Evolutionary conservation across 306 rosid species (phyloP), one percentile per base, ranked within the genome.

Genomic region (Trifolium dubium): DNA sequence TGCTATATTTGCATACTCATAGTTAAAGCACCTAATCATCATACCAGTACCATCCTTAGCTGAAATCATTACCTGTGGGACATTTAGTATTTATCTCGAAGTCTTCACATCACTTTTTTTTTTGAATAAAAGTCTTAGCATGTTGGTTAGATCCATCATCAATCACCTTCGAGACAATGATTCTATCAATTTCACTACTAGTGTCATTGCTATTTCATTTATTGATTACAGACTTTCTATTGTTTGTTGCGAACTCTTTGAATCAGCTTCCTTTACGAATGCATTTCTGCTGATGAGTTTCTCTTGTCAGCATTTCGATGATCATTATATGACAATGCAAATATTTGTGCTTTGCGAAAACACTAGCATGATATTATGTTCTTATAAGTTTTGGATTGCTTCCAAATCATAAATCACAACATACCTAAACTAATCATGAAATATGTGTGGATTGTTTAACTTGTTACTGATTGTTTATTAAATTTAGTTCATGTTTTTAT

Each of bases 271-370:
- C 11, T 19, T 19, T 65, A 23, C 32, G 5, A 5, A 34, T 37
- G 14, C 72, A 37, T 4, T 29, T 6, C 60, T 69, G 72, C 56
- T 69, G 64, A 10, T 61, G 28, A 8, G 31, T 13, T 32, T 77
- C 37, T 35, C 64, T 61, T 46, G 2, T 69, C 29, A 19, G 69
- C 31, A 60, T 35, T 47, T 69, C 11, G 3, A 17, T 69, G 10
- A 19, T 46, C 15, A 35, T 77, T 6, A 47, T n/a, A 34, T 47
- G 75, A 34, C 35, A 19, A 35, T 60, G 53, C 28, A 49, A 6
- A 37, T 37, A 37, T 6, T 37, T 40, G 6, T 23, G 40, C 10
- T 37, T 37, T 37, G 40, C 40, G 8, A 43, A 65, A 28, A 23
- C 19, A 10, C 71, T 66, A 17, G 5, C 50, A 13, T 51, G 49